Conservation (phyloP, 2,329 filamentous ascomycete genomes). For the Cladosporium halotolerans region DNA sequence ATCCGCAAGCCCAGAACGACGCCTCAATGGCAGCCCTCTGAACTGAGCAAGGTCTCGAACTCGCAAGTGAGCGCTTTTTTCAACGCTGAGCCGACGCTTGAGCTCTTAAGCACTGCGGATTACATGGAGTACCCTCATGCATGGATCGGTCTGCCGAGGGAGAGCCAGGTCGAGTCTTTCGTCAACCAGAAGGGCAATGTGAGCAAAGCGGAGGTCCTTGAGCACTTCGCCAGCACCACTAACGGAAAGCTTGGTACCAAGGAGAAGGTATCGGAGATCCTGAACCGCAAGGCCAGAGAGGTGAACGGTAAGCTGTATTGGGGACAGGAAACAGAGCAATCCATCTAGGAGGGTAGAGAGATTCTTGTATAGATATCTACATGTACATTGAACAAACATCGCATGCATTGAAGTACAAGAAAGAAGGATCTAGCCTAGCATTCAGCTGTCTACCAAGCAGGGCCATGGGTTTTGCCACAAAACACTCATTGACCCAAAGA, state of each 20-base stretch:
- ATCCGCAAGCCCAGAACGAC: constrained; percentile 60
- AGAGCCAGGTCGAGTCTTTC: constrained; percentile 51
- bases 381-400: background rate
- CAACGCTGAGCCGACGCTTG: constrained; percentile 46
- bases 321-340: background rate
- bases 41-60: constrained; percentile 59
- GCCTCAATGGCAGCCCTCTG: constrained; percentile 71
- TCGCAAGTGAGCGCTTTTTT: constrained; percentile 66
- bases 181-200: constrained; percentile 27
- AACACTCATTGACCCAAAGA: too few relatives aligned
- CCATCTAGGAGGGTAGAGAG: background rate
- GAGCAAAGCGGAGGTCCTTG: constrained; percentile 33
- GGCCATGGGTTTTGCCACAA: too few relatives aligned
- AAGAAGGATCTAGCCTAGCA: too few relatives aligned
- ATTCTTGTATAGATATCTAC: background rate
- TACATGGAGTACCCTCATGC: constrained; percentile 70
- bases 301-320: constrained; percentile 2
- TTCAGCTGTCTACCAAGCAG: too few relatives aligned
- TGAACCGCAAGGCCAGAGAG: constrained; percentile 37
- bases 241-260: constrained; percentile 44
- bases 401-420: too few relatives aligned
- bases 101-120: constrained; percentile 49
- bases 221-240: constrained; percentile 34
- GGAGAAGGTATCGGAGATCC: constrained; percentile 59
- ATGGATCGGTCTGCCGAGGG: constrained; percentile 65